phyloP scores from a whole-genome alignment of 345 rosid genomes.

The Eucalyptus sideroxylon region DNA sequence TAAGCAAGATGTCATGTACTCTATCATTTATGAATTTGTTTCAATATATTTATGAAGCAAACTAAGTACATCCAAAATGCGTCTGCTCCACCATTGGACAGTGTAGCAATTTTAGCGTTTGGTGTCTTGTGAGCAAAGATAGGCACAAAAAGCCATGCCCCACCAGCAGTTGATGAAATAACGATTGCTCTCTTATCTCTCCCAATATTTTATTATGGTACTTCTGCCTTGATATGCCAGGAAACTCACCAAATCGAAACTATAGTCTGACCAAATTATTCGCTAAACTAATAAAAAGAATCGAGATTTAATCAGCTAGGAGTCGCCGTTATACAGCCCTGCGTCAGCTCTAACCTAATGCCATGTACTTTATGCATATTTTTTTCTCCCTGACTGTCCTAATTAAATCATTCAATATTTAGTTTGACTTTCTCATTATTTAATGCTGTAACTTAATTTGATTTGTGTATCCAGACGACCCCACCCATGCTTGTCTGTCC shows the following conservation, averaged over 20 bases:
- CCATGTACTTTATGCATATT: neutral
- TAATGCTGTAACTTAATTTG: neutral
- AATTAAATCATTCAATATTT: neutral
- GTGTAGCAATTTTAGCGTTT: neutral
- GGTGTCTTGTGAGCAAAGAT: neutral
- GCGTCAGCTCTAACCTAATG: neutral
- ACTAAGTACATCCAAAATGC: neutral
- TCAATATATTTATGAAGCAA: neutral
- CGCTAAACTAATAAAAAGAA: neutral
- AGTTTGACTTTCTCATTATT: neutral
- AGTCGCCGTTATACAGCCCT: neutral
- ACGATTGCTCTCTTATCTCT: neutral
- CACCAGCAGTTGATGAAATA: neutral
- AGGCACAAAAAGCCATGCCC: neutral
- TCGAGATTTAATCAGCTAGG: neutral
- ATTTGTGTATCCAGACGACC: neutral
- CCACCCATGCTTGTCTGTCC: neutral
- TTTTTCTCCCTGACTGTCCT: neutral
- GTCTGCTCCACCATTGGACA: neutral
- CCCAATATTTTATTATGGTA: neutral
- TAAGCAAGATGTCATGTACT: neutral
- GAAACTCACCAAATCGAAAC: neutral
- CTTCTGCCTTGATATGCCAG: neutral
- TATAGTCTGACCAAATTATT: neutral
- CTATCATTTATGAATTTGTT: neutral